A percentile compares a stretch with the other conserved stretches of the same genome.
These are phyloP conservation scores for Graphiopsis chlorocephala DNA, from an alignment of 2,329 filamentous ascomycete genomes.

Conservation along the genomic window DNA sequence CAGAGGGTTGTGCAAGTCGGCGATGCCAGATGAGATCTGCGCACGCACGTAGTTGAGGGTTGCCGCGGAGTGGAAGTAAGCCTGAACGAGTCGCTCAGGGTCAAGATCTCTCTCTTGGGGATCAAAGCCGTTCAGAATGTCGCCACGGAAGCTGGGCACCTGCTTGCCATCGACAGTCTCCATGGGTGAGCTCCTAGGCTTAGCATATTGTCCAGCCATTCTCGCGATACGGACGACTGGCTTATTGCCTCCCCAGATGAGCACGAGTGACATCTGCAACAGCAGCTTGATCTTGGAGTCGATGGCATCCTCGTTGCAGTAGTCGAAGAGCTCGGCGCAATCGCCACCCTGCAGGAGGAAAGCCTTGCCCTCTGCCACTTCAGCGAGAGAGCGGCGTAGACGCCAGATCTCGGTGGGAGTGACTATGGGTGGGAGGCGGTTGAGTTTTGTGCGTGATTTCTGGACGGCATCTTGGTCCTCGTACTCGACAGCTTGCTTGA, in stretches of 20 bases:
- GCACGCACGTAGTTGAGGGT: slow-evolving; percentile 91
- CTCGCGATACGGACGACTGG: slow-evolving; percentile 90
- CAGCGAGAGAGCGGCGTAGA: slow-evolving; percentile 73
- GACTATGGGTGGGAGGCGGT: slow-evolving; percentile 71
- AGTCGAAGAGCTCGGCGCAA: slow-evolving; percentile 95
- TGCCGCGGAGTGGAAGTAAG: slow-evolving; percentile 93
- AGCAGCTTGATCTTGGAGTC: slow-evolving; percentile 96
- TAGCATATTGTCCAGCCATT: slow-evolving; percentile 97
- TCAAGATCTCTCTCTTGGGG: slow-evolving; percentile 75
- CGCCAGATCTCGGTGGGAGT: slow-evolving; percentile 76
- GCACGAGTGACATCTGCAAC: slow-evolving; percentile 91
- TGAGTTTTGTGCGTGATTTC: slow-evolving; percentile 62
- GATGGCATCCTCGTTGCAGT: slow-evolving; percentile 85
- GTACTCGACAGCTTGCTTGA: slow-evolving; percentile 73
- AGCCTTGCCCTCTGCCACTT: slow-evolving; percentile 85
- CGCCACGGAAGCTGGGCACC: slow-evolving; percentile 87
- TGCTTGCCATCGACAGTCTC: slow-evolving; percentile 77
- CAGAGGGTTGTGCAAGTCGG: slow-evolving; percentile 87
- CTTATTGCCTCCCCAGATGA: slow-evolving; percentile 82
- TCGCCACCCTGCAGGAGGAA: slow-evolving; percentile 96
- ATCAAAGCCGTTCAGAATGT: slow-evolving; percentile 89
- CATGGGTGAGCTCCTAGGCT: slow-evolving; percentile 84
- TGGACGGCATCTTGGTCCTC: slow-evolving; percentile 59
- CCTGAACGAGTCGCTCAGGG: slow-evolving; percentile 77
- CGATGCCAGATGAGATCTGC: slow-evolving; percentile 80